Conservation (phyloP, 73 alveolate species). For the Paramecium octaurelia region DNA sequence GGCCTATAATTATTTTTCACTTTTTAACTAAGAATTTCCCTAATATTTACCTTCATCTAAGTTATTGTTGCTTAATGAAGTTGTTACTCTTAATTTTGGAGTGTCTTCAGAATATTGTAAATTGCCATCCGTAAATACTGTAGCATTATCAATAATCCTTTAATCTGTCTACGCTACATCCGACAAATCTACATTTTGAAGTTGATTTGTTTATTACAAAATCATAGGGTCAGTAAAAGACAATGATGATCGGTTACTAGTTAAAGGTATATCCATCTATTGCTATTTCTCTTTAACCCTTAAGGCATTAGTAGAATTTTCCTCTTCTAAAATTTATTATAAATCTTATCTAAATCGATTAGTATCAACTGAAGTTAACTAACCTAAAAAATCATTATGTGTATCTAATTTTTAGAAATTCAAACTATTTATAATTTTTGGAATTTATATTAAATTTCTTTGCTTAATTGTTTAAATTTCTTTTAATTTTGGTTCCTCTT, state of each 20-base stretch:
- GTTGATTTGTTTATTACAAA: background rate
- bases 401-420: background rate
- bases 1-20: background rate
- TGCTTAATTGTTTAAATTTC: background rate
- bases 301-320: background rate
- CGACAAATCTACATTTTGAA: background rate
- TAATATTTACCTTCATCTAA: background rate
- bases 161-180: background rate
- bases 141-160: background rate
- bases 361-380: background rate
- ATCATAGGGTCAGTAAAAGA: background rate
- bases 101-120: conserved; percentile 37
- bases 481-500: background rate
- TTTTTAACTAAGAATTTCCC: background rate
- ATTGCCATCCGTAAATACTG: background rate
- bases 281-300: background rate
- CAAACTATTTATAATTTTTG: background rate
- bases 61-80: background rate
- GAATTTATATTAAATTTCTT: background rate
- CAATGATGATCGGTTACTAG: background rate
- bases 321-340: background rate
- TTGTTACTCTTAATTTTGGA: background rate
- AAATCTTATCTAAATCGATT: background rate
- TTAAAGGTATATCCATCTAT: background rate
- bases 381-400: background rate